phyloP scores from a whole-genome alignment of 192 early-diverging fungal species.

The Entomortierella beljakovae region DNA sequence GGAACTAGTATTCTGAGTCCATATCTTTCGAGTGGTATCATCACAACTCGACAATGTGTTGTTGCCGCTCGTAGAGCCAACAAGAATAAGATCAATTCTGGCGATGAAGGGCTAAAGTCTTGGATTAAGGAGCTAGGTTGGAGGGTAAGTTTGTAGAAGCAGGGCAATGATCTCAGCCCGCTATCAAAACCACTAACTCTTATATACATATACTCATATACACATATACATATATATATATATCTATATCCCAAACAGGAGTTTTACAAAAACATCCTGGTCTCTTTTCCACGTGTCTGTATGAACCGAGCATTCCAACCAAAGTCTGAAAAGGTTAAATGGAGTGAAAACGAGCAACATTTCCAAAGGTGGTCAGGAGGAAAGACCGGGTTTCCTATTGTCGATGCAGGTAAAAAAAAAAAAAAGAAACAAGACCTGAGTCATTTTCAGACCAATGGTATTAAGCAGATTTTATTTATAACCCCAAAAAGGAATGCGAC shows the following conservation, averaged over 20 bases:
- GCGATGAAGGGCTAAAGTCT: conserved; percentile 61
- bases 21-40: conserved; percentile 64
- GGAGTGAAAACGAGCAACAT: conserved; percentile 57
- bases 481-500: conserved; percentile 59
- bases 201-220: too few relatives aligned
- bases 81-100: conserved; percentile 55
- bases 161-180: too few relatives aligned
- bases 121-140: conserved; percentile 78
- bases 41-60: conserved; percentile 64
- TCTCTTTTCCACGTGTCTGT: conserved; percentile 70
- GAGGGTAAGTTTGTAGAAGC: conserved; percentile 43
- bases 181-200: too few relatives aligned
- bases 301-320: conserved; percentile 69
- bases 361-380: conserved; percentile 71
- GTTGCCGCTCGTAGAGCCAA: conserved; percentile 58
- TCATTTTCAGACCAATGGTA: not conserved
- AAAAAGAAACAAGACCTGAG: not conserved
- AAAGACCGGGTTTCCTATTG: conserved; percentile 73
- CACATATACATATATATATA: not conserved
- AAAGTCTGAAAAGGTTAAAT: conserved; percentile 63
- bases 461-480: not conserved
- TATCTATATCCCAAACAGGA: conserved; percentile 44
- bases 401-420: conserved; percentile 64
- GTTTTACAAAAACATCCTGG: conserved; percentile 74
- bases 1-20: conserved; percentile 61